phyloP scores from a whole-genome alignment of 768 basidiomycete species.

The Lactarius akahatsu region DNA sequence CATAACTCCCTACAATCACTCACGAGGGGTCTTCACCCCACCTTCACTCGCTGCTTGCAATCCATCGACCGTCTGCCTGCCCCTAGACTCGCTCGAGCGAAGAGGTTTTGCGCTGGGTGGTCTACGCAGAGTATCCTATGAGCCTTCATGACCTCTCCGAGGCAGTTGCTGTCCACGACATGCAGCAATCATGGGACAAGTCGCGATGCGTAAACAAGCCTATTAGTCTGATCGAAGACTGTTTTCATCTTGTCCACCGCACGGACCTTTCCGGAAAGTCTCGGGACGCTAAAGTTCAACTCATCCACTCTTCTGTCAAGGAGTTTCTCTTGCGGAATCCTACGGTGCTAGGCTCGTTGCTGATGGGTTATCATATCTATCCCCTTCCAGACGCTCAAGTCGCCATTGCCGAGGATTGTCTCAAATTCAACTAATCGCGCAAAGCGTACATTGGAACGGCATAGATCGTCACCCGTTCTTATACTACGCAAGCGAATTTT shows the following conservation, averaged over 20 bases:
- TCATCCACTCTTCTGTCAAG: slow-evolving; percentile 17
- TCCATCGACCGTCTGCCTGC: slow-evolving; percentile 10
- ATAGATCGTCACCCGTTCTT: neutral
- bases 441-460: too few relatives aligned
- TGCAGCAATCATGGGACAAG: slow-evolving; percentile 9
- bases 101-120: slow-evolving; percentile 16
- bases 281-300: neutral
- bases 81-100: neutral
- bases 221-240: slow-evolving; percentile 14
- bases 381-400: slow-evolving; percentile 7
- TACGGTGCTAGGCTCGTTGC: neutral
- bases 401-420: neutral
- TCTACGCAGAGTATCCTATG: slow-evolving; percentile 1
- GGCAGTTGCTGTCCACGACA: slow-evolving; percentile 9
- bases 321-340: slow-evolving; percentile 9
- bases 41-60: slow-evolving; percentile 2
- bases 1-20: slow-evolving; percentile 5
- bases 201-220: slow-evolving; percentile 11
- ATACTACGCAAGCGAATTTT: slow-evolving; percentile 8
- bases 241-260: slow-evolving; percentile 8
- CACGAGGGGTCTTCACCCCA: slow-evolving; percentile 4
- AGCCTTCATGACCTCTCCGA: slow-evolving; percentile 9
- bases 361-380: slow-evolving; percentile 9
- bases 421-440: neutral
- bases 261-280: slow-evolving; percentile 3